Conservation (phyloP, 805 yeast genomes). For the Scheffersomyces amazonensis region DNA sequence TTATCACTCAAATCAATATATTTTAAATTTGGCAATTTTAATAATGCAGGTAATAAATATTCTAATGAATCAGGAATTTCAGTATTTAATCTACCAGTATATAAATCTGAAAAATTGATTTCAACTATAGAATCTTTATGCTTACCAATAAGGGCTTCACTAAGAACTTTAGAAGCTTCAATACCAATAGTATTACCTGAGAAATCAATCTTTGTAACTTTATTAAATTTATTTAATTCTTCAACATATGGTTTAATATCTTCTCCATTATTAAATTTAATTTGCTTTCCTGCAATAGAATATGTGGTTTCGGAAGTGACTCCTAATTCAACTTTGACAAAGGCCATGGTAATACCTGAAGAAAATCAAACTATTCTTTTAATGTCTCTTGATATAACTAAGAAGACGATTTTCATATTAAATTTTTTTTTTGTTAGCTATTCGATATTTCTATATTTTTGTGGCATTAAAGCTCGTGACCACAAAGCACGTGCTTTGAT, state of each 20-base stretch:
- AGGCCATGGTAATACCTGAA: conserved; percentile 16
- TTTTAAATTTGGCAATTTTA: conserved; percentile 63
- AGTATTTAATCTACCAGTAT: conserved; percentile 90
- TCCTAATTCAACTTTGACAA: conserved; percentile 21
- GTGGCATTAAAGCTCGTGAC: no score
- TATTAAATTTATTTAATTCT: conserved; percentile 42
- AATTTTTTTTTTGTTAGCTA: no score
- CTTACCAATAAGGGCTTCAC: conserved; percentile 47
- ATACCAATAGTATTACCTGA: conserved; percentile 95
- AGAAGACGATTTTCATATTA: no score
- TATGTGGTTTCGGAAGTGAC: conserved; percentile 43
- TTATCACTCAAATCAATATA: conserved; percentile 87
- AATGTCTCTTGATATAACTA: no score
- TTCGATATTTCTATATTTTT: no score
- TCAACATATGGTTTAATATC: conserved; percentile 73
- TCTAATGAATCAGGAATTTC: conserved; percentile 88
- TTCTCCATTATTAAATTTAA: conserved; percentile 67
- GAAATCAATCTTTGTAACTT: conserved; percentile 62
- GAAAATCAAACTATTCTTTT: no score
- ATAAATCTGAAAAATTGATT: conserved; percentile 85
- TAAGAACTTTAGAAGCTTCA: conserved; percentile 75
- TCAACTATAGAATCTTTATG: conserved; percentile 52
- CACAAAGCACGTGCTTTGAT: no score
- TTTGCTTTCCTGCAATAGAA: conserved; percentile 70
- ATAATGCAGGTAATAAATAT: conserved; percentile 67